Conservation (phyloP, 2,329 filamentous ascomycete genomes). For the Acrodontium crateriforme region DNA sequence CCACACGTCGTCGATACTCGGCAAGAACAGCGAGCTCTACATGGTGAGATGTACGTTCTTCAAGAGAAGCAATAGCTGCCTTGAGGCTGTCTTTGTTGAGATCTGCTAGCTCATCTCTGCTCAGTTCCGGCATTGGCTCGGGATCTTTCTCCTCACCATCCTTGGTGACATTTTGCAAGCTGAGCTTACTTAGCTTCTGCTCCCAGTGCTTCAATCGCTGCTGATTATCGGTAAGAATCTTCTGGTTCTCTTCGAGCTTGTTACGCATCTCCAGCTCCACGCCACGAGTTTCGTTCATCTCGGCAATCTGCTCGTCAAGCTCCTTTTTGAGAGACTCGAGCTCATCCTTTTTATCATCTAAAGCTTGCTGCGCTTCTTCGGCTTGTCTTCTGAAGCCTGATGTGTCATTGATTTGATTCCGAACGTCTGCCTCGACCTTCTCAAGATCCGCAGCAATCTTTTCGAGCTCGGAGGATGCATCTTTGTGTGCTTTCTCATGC, state of each 20-base stretch:
- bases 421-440: conserved; percentile 63
- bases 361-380: conserved; percentile 64
- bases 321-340: conserved; percentile 68
- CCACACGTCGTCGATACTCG: conserved; percentile 74
- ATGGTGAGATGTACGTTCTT: conserved; percentile 69
- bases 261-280: conserved; percentile 97
- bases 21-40: conserved; percentile 81
- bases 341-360: conserved; percentile 68
- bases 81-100: conserved; percentile 51
- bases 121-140: conserved; percentile 63
- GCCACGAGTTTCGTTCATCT: conserved; percentile 78
- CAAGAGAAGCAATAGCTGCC: conserved; percentile 49
- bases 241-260: conserved; percentile 92
- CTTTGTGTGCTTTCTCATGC: conserved; percentile 67
- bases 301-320: conserved; percentile 70
- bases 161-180: conserved; percentile 59
- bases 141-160: conserved; percentile 41
- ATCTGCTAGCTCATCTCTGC: conserved; percentile 51
- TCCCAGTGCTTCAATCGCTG: conserved; percentile 75
- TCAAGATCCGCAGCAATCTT: conserved; percentile 59
- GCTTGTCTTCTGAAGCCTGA: conserved; percentile 59
- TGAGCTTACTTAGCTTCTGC: conserved; percentile 74
- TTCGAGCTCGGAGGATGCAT: conserved; percentile 67
- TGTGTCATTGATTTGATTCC: conserved; percentile 61
- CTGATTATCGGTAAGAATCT: conserved; percentile 73